These are phyloP conservation scores for Calophaca sinica DNA, from an alignment of 306 rosid species.

Conservation along the genomic window DNA sequence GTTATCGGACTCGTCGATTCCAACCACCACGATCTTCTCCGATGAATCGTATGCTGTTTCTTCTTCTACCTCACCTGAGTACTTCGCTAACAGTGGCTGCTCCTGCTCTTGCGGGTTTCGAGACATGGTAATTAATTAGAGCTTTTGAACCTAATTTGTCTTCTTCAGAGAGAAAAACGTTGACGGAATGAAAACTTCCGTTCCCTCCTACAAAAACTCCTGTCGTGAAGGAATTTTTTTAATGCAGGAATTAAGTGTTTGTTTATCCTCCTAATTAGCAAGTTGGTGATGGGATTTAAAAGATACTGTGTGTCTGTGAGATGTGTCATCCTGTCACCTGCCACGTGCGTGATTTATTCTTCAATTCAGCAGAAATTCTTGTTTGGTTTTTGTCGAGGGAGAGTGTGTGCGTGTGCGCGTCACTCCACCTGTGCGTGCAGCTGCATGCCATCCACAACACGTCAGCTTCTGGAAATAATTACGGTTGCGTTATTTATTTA, in stretches of 20 bases:
- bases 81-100: slow-evolving; percentile 52
- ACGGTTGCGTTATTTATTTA: neutral
- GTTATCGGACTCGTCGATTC: slow-evolving; percentile 54
- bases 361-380: neutral
- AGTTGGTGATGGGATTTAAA: neutral
- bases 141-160: neutral
- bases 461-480: slow-evolving; percentile 1
- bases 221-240: no score
- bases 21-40: slow-evolving; percentile 73
- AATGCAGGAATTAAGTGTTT: no score
- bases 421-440: neutral
- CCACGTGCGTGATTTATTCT: neutral
- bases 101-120: slow-evolving; percentile 37
- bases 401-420: neutral
- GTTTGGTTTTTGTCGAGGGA: neutral
- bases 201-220: no score
- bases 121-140: slow-evolving; percentile 34
- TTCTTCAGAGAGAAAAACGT: neutral
- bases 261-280: no score
- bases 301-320: neutral
- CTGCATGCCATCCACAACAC: neutral
- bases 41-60: slow-evolving; percentile 70
- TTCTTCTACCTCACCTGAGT: neutral
- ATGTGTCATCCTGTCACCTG: neutral
- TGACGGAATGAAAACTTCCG: neutral